Evolutionary conservation across 1,284 basidiomycete species (phyloP), one percentile per base, ranked within the genome.

Genomic region (Leccinum pachyderme): DNA sequence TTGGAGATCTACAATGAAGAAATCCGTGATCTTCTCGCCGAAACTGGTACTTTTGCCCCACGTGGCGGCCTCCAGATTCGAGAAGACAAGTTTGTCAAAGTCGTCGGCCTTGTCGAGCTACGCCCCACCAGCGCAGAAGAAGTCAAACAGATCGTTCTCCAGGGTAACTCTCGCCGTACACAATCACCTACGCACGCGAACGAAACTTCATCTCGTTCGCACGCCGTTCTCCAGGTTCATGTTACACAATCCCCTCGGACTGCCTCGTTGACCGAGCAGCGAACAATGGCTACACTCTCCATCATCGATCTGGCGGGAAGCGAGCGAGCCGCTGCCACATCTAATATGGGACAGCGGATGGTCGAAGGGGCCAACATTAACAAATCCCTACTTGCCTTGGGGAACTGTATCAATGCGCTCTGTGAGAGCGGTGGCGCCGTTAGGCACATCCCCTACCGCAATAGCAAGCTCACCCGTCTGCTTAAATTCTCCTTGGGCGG

Each of bases 1-100:
- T 84, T 98, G 55, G 95, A 98, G 72, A 96, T 98, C 52, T 98
- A 98, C 79, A 98, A 98, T 70, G 95, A 98, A 73, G 92, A 93
- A 68, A 98, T 98, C 61, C 89, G 93, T n/a, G 95, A 98, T 72
- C 85, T 98, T 18, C 85, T 98, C 44, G 75, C 86, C 1, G 91
- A 94, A 59, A 76, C 86, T 12, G 81, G 83, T n/a, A 77, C 79
- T 25, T 76, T 82, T 28, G 73, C 74, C 22, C 84, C 88, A 48
- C 82, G 87, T 54, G 91, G 91, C 7, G 94, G 94, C n/a, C 81
- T 95, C 37, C 87, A 88, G 58, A 89, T 98, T 54, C 86, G 95
- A 29, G 95, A 98, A 73, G 93, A 95, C 75, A 93, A 93, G 73
- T 81, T 86, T 13, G 93, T 98, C 58, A 94, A 93, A 61, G 92